These are phyloP conservation scores for Trichoderma aggressivum DNA, from an alignment of 2,329 filamentous ascomycete species.

Conservation along the genomic window DNA sequence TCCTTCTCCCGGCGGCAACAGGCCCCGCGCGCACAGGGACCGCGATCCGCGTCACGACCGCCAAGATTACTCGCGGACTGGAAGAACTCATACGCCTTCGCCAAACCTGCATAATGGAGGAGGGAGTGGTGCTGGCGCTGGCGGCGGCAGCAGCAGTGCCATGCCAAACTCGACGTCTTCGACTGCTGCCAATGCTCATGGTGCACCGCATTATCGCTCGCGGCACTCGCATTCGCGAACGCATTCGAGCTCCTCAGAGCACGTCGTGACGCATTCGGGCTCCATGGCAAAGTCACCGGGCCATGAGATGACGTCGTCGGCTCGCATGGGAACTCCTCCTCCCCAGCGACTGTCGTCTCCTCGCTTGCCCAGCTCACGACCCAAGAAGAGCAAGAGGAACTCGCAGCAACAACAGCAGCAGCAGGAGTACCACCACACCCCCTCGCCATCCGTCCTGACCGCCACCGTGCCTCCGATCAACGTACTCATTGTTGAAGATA, in stretches of 20 bases:
- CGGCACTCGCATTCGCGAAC: conserved; percentile 51
- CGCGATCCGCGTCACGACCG: conserved; percentile 39
- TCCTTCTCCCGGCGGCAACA: conserved; percentile 73
- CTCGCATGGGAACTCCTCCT: conserved; percentile 51
- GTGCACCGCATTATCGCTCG: conserved; percentile 34
- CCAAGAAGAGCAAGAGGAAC: conserved; percentile 54
- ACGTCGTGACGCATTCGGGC: conserved; percentile 52
- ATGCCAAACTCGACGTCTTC: conserved; percentile 39
- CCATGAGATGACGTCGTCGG: conserved; percentile 38
- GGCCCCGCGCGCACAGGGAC: conserved; percentile 51
- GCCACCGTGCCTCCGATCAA: conserved; percentile 89
- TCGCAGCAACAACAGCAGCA: conserved; percentile 19
- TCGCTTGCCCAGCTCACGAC: conserved; percentile 41
- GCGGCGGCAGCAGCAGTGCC: neutral
- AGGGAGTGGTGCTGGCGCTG: neutral
- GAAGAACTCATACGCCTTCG: conserved; percentile 74
- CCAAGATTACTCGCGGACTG: conserved; percentile 57
- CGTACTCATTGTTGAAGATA: conserved; percentile 96
- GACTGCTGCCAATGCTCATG: conserved; percentile 33
- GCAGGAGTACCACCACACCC: conserved; percentile 35
- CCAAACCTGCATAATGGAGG: conserved; percentile 59
- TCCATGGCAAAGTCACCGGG: conserved; percentile 52
- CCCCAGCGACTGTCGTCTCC: conserved; percentile 49
- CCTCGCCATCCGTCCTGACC: conserved; percentile 67
- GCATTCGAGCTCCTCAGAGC: conserved; percentile 58